phyloP scores from a whole-genome alignment of 2,329 filamentous ascomycete species.

The Phialocephala subalpina region DNA sequence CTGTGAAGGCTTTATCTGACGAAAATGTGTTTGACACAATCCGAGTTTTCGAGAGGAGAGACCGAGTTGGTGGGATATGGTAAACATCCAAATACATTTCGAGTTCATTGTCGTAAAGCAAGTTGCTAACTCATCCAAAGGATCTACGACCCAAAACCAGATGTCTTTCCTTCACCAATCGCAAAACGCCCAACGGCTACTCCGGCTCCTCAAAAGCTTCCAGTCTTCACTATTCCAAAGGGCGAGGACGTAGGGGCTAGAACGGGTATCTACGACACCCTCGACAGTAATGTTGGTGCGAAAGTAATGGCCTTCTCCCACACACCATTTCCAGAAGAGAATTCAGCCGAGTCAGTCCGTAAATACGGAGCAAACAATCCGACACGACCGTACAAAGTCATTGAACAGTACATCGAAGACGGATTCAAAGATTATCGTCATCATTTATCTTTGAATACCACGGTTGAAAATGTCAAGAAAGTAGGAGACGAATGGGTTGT shows the following conservation, averaged over 20 bases:
- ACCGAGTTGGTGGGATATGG: constrained; percentile 66
- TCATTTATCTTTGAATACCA: constrained; percentile 61
- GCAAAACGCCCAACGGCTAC: background rate
- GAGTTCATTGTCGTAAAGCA: background rate
- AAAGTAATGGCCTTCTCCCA: constrained; percentile 65
- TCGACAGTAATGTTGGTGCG: constrained; percentile 68
- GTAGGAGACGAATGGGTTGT: constrained; percentile 56
- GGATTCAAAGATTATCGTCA: constrained; percentile 59
- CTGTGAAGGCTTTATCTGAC: constrained; percentile 62
- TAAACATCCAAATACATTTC: constrained; percentile 37
- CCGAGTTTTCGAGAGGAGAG: constrained; percentile 65
- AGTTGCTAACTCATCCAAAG: background rate
- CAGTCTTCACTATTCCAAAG: constrained; percentile 55
- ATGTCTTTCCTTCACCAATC: constrained; percentile 8
- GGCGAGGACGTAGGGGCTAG: constrained; percentile 11
- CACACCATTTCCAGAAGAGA: constrained; percentile 56
- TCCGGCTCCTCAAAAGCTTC: constrained; percentile 41
- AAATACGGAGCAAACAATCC: constrained; percentile 64
- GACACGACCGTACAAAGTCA: constrained; percentile 64
- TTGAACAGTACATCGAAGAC: constrained; percentile 60
- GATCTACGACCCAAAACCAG: constrained; percentile 13
- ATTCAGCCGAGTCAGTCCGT: constrained; percentile 50
- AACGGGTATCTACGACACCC: constrained; percentile 58
- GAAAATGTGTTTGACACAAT: constrained; percentile 64
- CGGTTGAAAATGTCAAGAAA: constrained; percentile 64